These are phyloP conservation scores for Saccharomyces jurei DNA, from an alignment of 805 yeast genomes.

Conservation along the genomic window DNA sequence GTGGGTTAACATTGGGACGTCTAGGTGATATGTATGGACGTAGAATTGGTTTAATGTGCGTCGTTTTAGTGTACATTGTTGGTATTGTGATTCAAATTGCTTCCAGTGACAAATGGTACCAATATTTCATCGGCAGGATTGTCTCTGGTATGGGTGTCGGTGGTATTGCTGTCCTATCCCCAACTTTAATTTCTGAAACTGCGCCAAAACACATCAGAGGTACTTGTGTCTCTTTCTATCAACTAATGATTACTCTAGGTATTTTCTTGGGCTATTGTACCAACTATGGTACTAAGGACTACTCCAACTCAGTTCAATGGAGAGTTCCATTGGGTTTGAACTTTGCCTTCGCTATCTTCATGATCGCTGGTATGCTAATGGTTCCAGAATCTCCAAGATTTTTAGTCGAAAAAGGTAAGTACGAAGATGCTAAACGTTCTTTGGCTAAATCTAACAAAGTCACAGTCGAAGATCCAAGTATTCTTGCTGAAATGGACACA, in stretches of 20 bases:
- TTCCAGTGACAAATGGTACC: slow-evolving; percentile 50
- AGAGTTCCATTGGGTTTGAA: slow-evolving; percentile 61
- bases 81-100: slow-evolving; percentile 65
- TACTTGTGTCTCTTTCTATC: slow-evolving; percentile 62
- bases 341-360: slow-evolving; percentile 39
- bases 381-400: slow-evolving; percentile 75
- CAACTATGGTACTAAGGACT: slow-evolving; percentile 47
- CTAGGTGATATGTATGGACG: slow-evolving; percentile 60
- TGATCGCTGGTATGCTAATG: slow-evolving; percentile 34
- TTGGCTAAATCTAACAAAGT: slow-evolving; percentile 54
- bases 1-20: slow-evolving; percentile 64
- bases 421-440: slow-evolving; percentile 57
- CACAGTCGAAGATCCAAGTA: slow-evolving; percentile 44
- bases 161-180: slow-evolving; percentile 65
- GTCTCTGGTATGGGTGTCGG: slow-evolving; percentile 78
- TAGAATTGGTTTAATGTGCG: slow-evolving; percentile 51
- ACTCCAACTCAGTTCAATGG: slow-evolving; percentile 50
- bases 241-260: slow-evolving; percentile 65
- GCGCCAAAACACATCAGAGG: slow-evolving; percentile 49
- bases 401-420: slow-evolving; percentile 44
- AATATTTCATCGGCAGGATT: slow-evolving; percentile 59
- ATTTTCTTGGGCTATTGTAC: slow-evolving; percentile 73
- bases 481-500: slow-evolving; percentile 47
- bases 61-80: slow-evolving; percentile 43
- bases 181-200: slow-evolving; percentile 52